Percentiles rank a stretch among this genome's conserved stretches.
Evolutionary conservation across 257 asterid species (phyloP).

Genomic region (Echites panduratus): DNA sequence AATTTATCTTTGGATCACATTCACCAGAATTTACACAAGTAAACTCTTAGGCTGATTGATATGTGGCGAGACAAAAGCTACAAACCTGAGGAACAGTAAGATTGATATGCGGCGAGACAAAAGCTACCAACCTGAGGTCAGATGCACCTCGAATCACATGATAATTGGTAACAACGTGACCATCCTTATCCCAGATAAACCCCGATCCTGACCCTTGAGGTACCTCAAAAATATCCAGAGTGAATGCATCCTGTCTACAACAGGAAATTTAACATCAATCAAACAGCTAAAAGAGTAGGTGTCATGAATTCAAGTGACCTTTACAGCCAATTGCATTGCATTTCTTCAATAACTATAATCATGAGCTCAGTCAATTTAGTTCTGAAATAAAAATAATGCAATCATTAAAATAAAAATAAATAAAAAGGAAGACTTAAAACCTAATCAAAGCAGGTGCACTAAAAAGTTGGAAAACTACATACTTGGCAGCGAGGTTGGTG

Average conservation of each 20-base stretch:
- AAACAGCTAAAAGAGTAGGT: neutral
- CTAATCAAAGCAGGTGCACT: neutral
- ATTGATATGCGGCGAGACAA: neutral
- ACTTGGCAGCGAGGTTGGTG: conserved; percentile 90
- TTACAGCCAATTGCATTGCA: neutral
- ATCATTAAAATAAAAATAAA: neutral
- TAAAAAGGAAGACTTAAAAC: no score
- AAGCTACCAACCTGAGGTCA: conserved; percentile 61
- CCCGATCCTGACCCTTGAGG: conserved; percentile 99
- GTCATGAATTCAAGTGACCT: neutral
- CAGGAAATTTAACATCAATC: neutral
- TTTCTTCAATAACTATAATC: neutral
- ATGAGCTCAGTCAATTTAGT: neutral
- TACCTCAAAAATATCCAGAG: conserved; percentile 90
- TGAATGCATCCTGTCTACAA: conserved; percentile 85
- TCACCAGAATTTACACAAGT: neutral
- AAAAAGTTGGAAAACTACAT: neutral
- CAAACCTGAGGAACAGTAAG: no score
- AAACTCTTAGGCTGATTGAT: no score
- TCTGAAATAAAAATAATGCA: neutral
- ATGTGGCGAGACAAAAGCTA: no score
- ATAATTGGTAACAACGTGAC: conserved; percentile 85
- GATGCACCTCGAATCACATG: conserved; percentile 99
- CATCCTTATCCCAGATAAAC: conserved; percentile 79
- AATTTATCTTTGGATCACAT: no score